Percentiles rank a stretch among this genome's conserved stretches.
Conservation (phyloP, 2,329 filamentous ascomycete genomes). For the Exophiala sp. region DNA sequence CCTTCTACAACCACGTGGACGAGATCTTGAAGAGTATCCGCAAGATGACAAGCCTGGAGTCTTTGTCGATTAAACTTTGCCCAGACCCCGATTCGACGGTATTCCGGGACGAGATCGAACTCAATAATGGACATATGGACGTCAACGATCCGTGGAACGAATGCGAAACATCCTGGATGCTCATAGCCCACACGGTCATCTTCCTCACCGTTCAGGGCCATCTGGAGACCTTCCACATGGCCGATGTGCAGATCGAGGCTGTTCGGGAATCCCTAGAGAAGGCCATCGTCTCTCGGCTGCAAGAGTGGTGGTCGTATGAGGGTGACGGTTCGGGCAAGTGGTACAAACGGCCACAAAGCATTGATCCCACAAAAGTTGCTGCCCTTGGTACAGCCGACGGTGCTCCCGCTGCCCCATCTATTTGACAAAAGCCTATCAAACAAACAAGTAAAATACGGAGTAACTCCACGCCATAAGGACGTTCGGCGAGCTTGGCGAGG, state of each 20-base stretch:
- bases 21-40: slow-evolving; percentile 43
- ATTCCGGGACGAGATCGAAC: slow-evolving; percentile 38
- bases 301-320: slow-evolving; percentile 19
- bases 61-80: slow-evolving; percentile 54
- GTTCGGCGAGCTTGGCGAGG: no score
- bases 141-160: slow-evolving; percentile 52
- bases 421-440: no score
- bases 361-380: no score
- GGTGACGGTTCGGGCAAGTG: slow-evolving; percentile 15
- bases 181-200: slow-evolving; percentile 40
- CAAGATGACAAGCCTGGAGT: slow-evolving; percentile 50
- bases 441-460: no score
- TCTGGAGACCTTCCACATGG: slow-evolving; percentile 20
- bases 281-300: slow-evolving; percentile 10
- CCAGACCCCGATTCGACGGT: slow-evolving; percentile 37
- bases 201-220: slow-evolving; percentile 18
- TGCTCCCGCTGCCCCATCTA: neutral
- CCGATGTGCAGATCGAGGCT: slow-evolving; percentile 24
- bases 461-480: no score
- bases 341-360: neutral
- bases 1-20: slow-evolving; percentile 60
- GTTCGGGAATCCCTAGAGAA: slow-evolving; percentile 17
- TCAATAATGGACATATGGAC: slow-evolving; percentile 35
- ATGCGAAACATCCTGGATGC: slow-evolving; percentile 49
- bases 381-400: neutral